Percentiles rank a stretch among this genome's conserved stretches.
These are phyloP conservation scores for Umbelopsis sp. DNA, from an alignment of 192 early-diverging fungal genomes.

Conservation along the genomic window DNA sequence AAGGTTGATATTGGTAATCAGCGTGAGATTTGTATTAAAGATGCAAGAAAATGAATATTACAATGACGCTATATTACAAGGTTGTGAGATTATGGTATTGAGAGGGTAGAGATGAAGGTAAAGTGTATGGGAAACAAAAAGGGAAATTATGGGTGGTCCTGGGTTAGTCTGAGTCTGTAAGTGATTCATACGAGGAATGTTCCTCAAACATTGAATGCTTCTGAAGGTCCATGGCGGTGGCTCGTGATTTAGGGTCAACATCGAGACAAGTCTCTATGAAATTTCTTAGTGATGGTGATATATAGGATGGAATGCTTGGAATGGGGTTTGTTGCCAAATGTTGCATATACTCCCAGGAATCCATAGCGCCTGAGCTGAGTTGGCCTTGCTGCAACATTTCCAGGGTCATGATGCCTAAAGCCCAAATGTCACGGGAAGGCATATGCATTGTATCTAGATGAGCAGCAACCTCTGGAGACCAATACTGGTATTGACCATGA, in stretches of 20 bases:
- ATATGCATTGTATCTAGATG: conserved; percentile 3
- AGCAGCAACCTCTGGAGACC: conserved; percentile 3
- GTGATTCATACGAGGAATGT: conserved; percentile 4
- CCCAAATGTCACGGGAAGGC: conserved; percentile 7
- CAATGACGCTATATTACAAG: too few species aligned
- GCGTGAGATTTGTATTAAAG: too few species aligned
- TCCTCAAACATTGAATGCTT: conserved; percentile 1
- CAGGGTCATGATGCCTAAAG: not conserved
- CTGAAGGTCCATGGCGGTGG: not conserved
- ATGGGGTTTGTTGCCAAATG: conserved; percentile 11
- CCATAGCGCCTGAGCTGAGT: not conserved
- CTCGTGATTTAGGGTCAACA: not conserved
- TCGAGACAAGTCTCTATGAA: conserved; percentile 2
- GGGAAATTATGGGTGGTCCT: too few species aligned
- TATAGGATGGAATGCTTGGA: not conserved
- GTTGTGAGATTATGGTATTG: too few species aligned
- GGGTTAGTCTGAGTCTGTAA: not conserved
- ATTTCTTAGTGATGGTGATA: not conserved
- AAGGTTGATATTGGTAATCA: too few species aligned
- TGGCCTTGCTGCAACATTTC: conserved; percentile 13
- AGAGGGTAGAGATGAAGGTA: not conserved
- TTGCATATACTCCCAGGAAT: conserved; percentile 3
- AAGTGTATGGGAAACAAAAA: not conserved
- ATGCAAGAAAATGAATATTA: too few species aligned
- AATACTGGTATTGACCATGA: conserved; percentile 11